A percentile compares a stretch with the other conserved stretches of the same genome.
phyloP scores from a whole-genome alignment of 345 rosid species.

The Boechera divaricarpa region DNA sequence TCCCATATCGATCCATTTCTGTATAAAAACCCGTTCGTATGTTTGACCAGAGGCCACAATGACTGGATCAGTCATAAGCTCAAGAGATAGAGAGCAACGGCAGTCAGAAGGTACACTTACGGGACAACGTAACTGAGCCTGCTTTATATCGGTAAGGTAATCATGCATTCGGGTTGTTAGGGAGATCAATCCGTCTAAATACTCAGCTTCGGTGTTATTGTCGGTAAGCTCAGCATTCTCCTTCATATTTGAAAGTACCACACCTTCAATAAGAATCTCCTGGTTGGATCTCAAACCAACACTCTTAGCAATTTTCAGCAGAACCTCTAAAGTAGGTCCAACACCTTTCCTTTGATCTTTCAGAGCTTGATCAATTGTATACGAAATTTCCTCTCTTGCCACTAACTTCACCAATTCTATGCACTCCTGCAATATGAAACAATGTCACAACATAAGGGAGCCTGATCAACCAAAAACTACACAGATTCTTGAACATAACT shows the following conservation, averaged over 20 bases:
- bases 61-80: slow-evolving; percentile 97
- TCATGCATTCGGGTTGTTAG: slow-evolving; percentile 72
- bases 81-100: slow-evolving; percentile 88
- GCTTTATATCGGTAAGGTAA: slow-evolving; percentile 62
- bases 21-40: slow-evolving; percentile 82
- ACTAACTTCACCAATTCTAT: slow-evolving; percentile 67
- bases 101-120: slow-evolving; percentile 84
- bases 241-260: slow-evolving; percentile 79
- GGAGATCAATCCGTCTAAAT: slow-evolving; percentile 64
- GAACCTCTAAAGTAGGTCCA: slow-evolving; percentile 65
- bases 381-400: slow-evolving; percentile 57
- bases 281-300: slow-evolving; percentile 83
- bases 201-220: slow-evolving; percentile 62
- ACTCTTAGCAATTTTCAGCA: slow-evolving; percentile 68
- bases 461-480: background rate
- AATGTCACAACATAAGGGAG: slow-evolving; percentile 10
- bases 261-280: slow-evolving; percentile 87
- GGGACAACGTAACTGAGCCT: slow-evolving; percentile 63
- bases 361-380: slow-evolving; percentile 57
- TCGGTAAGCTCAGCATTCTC: slow-evolving; percentile 79
- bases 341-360: slow-evolving; percentile 60
- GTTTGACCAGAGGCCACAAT: slow-evolving; percentile 93
- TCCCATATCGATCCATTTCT: slow-evolving; percentile 87
- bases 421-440: slow-evolving; percentile 60
- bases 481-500: background rate